Evolutionary conservation across 2,329 filamentous ascomycete genomes (phyloP).

Genomic region (Lizonia empirigonia): DNA sequence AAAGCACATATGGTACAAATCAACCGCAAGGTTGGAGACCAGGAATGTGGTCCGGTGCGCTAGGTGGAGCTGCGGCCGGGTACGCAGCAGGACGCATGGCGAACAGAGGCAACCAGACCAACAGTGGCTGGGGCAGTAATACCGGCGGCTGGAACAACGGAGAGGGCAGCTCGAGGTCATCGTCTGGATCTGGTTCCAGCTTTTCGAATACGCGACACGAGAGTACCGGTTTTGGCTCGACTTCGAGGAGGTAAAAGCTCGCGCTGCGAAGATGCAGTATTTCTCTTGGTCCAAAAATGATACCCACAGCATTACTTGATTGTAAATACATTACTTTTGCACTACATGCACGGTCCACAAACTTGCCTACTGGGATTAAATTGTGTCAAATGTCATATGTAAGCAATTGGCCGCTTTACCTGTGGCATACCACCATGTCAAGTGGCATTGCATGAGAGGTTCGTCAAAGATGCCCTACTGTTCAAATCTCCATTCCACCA

Average conservation of each 20-base stretch:
- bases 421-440: background rate
- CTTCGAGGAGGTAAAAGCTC: conserved; percentile 50
- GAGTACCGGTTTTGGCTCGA: conserved; percentile 76
- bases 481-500: background rate
- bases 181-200: conserved; percentile 41
- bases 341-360: background rate
- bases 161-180: conserved; percentile 45
- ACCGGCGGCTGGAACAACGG: conserved; percentile 45
- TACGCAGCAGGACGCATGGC: conserved; percentile 63
- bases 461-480: background rate
- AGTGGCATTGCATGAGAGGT: background rate
- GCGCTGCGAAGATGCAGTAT: background rate
- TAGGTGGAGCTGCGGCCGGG: conserved; percentile 70
- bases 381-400: background rate
- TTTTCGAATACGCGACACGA: conserved; percentile 62
- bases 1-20: conserved; percentile 27
- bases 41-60: conserved; percentile 75
- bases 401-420: background rate
- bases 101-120: conserved; percentile 50
- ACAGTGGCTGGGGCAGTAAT: conserved; percentile 39
- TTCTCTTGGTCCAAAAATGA: conserved; percentile 37
- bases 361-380: no score
- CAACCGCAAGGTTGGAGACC: conserved; percentile 64
- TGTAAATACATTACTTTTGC: background rate
- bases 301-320: conserved; percentile 26